Percentiles rank a stretch among this genome's conserved stretches.
Conservation (phyloP, 345 rosid species). For the Gossypioides kirkii region DNA sequence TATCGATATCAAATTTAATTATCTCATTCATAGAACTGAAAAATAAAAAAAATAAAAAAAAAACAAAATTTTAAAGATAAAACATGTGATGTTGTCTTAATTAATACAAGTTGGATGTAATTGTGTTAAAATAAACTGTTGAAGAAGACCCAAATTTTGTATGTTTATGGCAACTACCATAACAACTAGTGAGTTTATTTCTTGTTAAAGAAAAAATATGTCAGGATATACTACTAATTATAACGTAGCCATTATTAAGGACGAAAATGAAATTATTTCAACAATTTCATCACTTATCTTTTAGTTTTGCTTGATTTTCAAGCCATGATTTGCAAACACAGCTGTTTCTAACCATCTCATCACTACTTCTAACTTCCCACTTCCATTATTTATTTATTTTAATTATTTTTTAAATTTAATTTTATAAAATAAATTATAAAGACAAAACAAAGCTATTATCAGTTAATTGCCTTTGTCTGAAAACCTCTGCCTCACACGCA, state of each 20-base stretch:
- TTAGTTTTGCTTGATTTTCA: neutral
- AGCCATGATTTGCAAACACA: slow-evolving; percentile 1
- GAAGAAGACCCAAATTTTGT: neutral
- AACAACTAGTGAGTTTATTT: neutral
- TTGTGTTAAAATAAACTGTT: no score
- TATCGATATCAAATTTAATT: no score
- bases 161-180: slow-evolving; percentile 1
- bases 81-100: no score
- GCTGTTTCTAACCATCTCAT: neutral
- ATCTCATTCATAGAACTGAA: no score
- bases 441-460: neutral
- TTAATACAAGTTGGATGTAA: no score
- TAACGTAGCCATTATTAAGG: neutral
- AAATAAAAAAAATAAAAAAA: no score
- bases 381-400: neutral
- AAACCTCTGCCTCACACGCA: neutral
- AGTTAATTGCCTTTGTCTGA: neutral
- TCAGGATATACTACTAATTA: neutral
- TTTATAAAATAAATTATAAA: neutral
- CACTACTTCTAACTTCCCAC: neutral
- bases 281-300: no score
- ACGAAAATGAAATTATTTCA: neutral
- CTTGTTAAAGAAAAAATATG: neutral
- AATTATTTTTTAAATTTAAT: neutral
- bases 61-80: no score